Evolutionary conservation across 2,329 filamentous ascomycete species (phyloP).

Genomic region (Fusarium kyushuense): DNA sequence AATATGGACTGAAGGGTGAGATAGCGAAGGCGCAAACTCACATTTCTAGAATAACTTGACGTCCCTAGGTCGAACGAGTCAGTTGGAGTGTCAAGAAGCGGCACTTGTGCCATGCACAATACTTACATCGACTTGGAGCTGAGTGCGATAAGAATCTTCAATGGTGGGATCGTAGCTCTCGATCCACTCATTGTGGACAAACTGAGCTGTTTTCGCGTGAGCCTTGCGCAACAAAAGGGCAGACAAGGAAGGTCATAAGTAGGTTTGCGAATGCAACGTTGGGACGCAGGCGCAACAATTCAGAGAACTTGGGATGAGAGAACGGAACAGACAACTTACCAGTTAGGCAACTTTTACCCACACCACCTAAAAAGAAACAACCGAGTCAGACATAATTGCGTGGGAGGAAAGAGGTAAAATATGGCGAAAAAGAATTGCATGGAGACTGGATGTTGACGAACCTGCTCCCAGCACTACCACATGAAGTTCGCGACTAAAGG

Average conservation of each 20-base stretch:
- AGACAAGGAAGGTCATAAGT: slow-evolving; percentile 30
- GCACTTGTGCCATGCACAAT: slow-evolving; percentile 14
- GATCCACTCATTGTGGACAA: slow-evolving; percentile 94
- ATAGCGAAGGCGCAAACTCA: slow-evolving; percentile 57
- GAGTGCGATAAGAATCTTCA: slow-evolving; percentile 81
- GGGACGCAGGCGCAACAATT: slow-evolving; percentile 26
- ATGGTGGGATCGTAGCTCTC: slow-evolving; percentile 87
- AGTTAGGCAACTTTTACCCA: slow-evolving; percentile 92
- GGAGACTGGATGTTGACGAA: slow-evolving; percentile 56
- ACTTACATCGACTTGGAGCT: slow-evolving; percentile 86
- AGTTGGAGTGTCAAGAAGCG: slow-evolving; percentile 45
- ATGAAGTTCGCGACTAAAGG: slow-evolving; percentile 78
- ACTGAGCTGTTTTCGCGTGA: slow-evolving; percentile 73
- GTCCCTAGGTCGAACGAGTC: slow-evolving; percentile 68
- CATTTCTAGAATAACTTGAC: slow-evolving; percentile 92
- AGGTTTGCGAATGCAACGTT: slow-evolving; percentile 28
- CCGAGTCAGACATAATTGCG: slow-evolving; percentile 49
- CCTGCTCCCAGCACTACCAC: slow-evolving; percentile 86
- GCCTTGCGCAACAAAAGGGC: slow-evolving; percentile 29
- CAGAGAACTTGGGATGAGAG: slow-evolving; percentile 27
- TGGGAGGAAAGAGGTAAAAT: slow-evolving; percentile 16
- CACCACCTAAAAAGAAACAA: slow-evolving; percentile 71
- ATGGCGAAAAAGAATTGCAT: slow-evolving; percentile 7
- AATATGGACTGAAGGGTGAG: slow-evolving; percentile 29
- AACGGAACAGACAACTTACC: slow-evolving; percentile 64